Conservation (phyloP, 2,329 filamentous ascomycete species). For the Calonectria naviculata region DNA sequence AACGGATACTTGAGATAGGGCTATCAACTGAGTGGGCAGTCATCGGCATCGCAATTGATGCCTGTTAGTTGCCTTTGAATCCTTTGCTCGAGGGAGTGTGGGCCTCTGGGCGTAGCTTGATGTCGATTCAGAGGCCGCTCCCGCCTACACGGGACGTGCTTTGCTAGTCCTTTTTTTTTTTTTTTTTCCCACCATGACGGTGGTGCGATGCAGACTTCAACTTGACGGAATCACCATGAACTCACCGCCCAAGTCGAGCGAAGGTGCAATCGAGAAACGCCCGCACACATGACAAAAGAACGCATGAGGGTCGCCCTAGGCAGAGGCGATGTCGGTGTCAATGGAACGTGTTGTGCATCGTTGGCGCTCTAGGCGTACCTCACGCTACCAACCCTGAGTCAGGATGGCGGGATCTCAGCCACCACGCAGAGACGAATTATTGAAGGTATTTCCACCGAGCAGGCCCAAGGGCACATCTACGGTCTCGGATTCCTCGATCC, state of each 20-base stretch:
- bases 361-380: not conserved
- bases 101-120: conserved; percentile 21
- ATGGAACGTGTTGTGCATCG: conserved; percentile 14
- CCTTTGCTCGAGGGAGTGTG: not conserved
- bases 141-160: conserved; percentile 39
- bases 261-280: not conserved
- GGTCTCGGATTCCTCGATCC: not conserved
- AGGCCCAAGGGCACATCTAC: not conserved
- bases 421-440: not conserved
- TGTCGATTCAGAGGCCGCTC: conserved; percentile 34
- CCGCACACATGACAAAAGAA: not conserved
- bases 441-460: conserved; percentile 13
- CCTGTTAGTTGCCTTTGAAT: conserved; percentile 2
- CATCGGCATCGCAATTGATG: conserved; percentile 12
- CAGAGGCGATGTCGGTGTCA: not conserved
- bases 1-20: not conserved
- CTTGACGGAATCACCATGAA: conserved; percentile 24
- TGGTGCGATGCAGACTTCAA: conserved; percentile 36
- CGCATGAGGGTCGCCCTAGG: not conserved
- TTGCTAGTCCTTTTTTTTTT: conserved; percentile 31
- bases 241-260: conserved; percentile 32
- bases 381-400: not conserved
- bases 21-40: not conserved
- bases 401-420: not conserved
- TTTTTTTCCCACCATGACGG: conserved; percentile 22